Base-by-base conservation (phyloP, 768 basidiomycete genomes). In the Lentinula sp. region DNA sequence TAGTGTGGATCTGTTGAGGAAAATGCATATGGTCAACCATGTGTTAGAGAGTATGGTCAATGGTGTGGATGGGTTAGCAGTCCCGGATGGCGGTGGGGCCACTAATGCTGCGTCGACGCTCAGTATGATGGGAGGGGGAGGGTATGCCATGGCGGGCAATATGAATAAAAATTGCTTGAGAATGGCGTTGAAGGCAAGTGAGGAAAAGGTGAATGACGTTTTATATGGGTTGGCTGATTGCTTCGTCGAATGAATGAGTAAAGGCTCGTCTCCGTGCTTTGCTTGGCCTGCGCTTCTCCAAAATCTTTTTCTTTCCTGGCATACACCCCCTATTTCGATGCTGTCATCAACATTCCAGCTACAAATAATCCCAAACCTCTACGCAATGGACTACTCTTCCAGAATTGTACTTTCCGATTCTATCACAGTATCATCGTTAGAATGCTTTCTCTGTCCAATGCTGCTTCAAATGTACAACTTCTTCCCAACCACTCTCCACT, bases 21-120 rank as follows among this genome's bases (percentile, higher is more conserved):
- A 73, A 68, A 64, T 79, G 64, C 77, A 76, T 76, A 70, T 83
- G 46, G 78, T 78, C 13, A 80, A 81, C 65, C 76, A 78, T 65
- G 71, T 73, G 21, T 67, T 83, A 60, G 77, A 77, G 69, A 79
- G 78, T 48, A 65, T 81, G 16, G 73, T 77, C 51, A 78, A 79
- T 53, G 71, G 74, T 28, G 74, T 76, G 64, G 65, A 70, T 28
- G 71, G 75, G 56, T 16, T 46, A 31, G 43, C 39, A 10, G 42
- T 15, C 11, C 18, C 34, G 18, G 46, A 48, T 23, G 46, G 37
- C 9, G 5, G 5, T 39, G 37, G 3, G 37, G 37, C 46, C n/a
- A 18, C 46, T 18, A 23, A 7, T n/a, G 46, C 21, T 11, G 46
- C 46, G 21, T 51, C 50, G 50, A 56, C 40, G 21, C 10, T 11